Base-by-base conservation (phyloP, 2,329 filamentous ascomycete species). In the Anthostomella pinea region DNA sequence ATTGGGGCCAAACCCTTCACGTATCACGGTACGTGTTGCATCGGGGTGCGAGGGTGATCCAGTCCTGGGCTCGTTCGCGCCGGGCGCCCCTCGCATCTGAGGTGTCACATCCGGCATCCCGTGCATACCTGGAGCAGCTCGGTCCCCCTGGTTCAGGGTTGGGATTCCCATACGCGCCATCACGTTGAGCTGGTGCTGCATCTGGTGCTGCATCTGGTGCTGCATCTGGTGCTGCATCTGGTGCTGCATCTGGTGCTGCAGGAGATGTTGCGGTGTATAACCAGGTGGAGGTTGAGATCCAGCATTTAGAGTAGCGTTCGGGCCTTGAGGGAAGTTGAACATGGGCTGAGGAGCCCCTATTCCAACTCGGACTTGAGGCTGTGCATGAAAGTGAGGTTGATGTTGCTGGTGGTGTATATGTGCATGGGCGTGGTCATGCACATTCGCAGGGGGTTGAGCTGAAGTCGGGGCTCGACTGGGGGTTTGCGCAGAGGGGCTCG, bases 1-100 rank as follows among this genome's bases (percentile, higher is more conserved):
- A 45, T 76, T 71, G 8, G 72, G 68, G 0, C 68, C 68, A 20
- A 70, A 50, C 7, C 67, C 65, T 51, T 77, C 72, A 20, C 69
- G 69, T 7, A 69, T 65, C 14, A 73, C 63, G 8, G 66, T 70
- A 15, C 66, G 63, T 7, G 62, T 63, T 18, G 55, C 45, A 32
- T 65, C 62, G 11, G 62, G 57, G 26, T 59, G 53, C 44, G 43
- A 57, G 34, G 52, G 56, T 31, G 56, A 63, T 45, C 41, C 56
- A 45, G 44, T 54, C 42, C 48, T 55, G 33, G 43, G 51, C 21
- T 40, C 46, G 43, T 47, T 53, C 41, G 47, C 33, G 38, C 52
- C 54, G 38, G 46, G 53, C 34, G 39, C 53, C 8, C 41, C 46
- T 53, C 38, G 49, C 21, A 35, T 48, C 45, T 23, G 57, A 27